These are phyloP conservation scores for Linum trigynum DNA, from an alignment of 345 rosid species.

Conservation along the genomic window DNA sequence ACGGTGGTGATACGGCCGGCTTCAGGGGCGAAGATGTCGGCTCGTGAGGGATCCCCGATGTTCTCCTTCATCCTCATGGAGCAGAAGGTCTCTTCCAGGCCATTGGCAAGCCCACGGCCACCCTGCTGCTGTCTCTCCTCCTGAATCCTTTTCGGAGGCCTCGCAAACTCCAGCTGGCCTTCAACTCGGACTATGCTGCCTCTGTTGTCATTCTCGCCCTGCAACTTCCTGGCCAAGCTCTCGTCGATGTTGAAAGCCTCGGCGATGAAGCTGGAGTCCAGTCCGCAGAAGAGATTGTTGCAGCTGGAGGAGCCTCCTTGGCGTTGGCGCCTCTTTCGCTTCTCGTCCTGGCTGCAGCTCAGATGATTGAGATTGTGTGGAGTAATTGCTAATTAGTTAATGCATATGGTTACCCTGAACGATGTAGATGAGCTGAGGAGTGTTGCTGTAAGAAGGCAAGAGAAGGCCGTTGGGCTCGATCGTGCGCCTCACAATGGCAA, in stretches of 20 bases:
- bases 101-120: constrained; percentile 25
- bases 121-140: constrained; percentile 7
- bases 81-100: constrained; percentile 70
- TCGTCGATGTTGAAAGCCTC: constrained; percentile 39
- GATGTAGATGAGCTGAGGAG: not conserved
- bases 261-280: constrained; percentile 21
- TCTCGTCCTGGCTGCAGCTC: too few species aligned
- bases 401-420: not conserved
- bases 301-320: constrained; percentile 16
- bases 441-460: constrained; percentile 4
- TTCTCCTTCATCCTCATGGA: constrained; percentile 47
- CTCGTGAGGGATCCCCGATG: constrained; percentile 50
- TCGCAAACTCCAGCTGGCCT: constrained; percentile 34
- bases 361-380: too few species aligned
- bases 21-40: constrained; percentile 44
- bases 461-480: constrained; percentile 8
- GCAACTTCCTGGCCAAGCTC: constrained; percentile 36
- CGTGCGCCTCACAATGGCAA: not conserved
- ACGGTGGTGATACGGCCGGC: constrained; percentile 45
- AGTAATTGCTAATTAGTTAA: too few species aligned
- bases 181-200: constrained; percentile 54
- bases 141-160: constrained; percentile 30
- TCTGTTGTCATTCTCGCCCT: constrained; percentile 30
- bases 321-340: constrained; percentile 10
- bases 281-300: constrained; percentile 42